Percentiles rank a stretch among this genome's conserved stretches.
These are phyloP conservation scores for Rhamnella rubrinervis DNA, from an alignment of 331 rosid genomes.

Conservation along the genomic window DNA sequence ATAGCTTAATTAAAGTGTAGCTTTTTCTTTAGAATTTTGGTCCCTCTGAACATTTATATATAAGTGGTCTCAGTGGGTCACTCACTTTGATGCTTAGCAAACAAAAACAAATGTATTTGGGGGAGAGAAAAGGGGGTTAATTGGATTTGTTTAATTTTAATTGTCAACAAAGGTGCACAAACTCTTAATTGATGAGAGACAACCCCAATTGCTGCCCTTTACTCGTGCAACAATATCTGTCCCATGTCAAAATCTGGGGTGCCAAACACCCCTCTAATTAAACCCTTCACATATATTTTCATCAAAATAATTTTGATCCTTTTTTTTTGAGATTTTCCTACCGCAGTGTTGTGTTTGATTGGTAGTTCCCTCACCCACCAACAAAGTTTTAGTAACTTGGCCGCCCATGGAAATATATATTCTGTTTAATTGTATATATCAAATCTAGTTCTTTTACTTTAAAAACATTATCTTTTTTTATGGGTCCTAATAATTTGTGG, in stretches of 20 bases:
- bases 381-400: too few relatives aligned
- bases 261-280: conserved; percentile 7
- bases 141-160: conserved; percentile 10
- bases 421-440: too few relatives aligned
- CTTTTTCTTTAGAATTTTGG: neutral
- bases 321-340: too few relatives aligned
- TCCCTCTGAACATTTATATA: neutral
- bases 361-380: too few relatives aligned
- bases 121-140: neutral
- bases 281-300: too few relatives aligned
- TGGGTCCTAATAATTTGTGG: too few relatives aligned
- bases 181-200: conserved; percentile 12
- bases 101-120: neutral
- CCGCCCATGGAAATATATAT: too few relatives aligned
- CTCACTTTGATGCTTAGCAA: conserved; percentile 11
- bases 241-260: conserved; percentile 38
- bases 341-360: too few relatives aligned
- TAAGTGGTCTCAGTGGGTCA: conserved; percentile 17
- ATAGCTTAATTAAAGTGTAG: too few relatives aligned
- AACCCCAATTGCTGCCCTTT: conserved; percentile 28
- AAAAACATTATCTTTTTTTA: too few relatives aligned
- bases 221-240: conserved; percentile 44
- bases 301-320: too few relatives aligned
- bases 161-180: neutral
- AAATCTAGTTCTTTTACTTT: too few relatives aligned